phyloP scores from a whole-genome alignment of 2,329 filamentous ascomycete genomes.

The Rutstroemia sp. region DNA sequence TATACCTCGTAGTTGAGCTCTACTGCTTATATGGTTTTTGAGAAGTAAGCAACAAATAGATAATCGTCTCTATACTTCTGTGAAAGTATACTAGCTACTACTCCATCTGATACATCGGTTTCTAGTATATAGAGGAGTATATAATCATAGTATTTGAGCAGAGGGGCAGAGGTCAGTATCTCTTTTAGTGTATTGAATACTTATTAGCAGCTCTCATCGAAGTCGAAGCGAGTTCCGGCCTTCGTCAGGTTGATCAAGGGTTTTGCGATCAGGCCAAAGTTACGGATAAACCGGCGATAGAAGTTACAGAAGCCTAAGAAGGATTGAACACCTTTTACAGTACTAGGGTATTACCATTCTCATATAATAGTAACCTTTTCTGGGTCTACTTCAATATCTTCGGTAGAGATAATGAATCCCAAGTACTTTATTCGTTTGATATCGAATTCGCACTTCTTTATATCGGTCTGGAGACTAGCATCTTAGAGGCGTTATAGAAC shows the following conservation, averaged over 20 bases:
- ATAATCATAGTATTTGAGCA: constrained; percentile 1
- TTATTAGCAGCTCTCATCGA: neutral
- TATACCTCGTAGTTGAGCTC: constrained; percentile 29
- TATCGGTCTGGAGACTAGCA: too few relatives aligned
- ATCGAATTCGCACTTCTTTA: too few relatives aligned
- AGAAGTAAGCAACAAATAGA: constrained; percentile 20
- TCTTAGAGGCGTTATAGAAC: too few relatives aligned
- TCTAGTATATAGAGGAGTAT: neutral
- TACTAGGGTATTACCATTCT: too few relatives aligned
- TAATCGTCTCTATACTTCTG: constrained; percentile 1
- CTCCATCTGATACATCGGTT: constrained; percentile 9
- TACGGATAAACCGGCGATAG: constrained; percentile 11
- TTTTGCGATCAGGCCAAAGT: constrained; percentile 5
- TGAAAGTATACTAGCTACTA: constrained; percentile 8
- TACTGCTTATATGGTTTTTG: constrained; percentile 16
- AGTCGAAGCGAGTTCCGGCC: neutral
- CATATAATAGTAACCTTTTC: too few relatives aligned
- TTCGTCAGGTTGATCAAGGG: neutral
- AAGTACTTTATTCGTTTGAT: too few relatives aligned
- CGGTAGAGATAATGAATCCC: too few relatives aligned
- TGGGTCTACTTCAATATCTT: too few relatives aligned
- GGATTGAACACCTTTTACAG: neutral
- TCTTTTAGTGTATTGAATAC: constrained; percentile 1
- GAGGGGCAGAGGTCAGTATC: neutral
- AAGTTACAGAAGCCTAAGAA: constrained; percentile 12